Evolutionary conservation across 768 basidiomycete species (phyloP), one percentile per base, ranked within the genome.

Genomic region (Trametes elegans): DNA sequence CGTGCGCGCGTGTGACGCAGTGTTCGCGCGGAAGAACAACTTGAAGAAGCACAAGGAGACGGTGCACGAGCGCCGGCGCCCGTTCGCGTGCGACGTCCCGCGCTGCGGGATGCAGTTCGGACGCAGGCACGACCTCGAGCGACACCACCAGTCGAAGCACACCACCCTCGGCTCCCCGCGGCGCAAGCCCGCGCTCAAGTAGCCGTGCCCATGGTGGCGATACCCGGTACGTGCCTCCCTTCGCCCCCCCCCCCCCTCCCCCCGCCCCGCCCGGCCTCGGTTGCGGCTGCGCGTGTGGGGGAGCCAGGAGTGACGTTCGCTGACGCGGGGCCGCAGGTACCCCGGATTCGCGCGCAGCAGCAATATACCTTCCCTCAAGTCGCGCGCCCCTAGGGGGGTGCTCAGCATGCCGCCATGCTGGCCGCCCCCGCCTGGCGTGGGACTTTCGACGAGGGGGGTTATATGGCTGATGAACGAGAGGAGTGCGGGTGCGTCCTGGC

Each of bases 391-490:
- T 18, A 1, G n/a, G 53, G 42, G 46, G 10, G 42, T 10, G n/a
- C n/a, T 24, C 53, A 32, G 45, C 45, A 27, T 19, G 18, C 26
- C 27, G 9, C 6, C 24, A 21, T 36, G 53, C 45, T 27, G 53
- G 26, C 13, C 26, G 39, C 46, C 39, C 45, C 23, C 38, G n/a
- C 31, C 19, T 42, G 53, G 53, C 53, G 53, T 24, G 45, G 29
- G 53, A 55, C 53, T 48, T n/a, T 26, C 29, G 29, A 27, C 34
- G 53, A 54, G 45, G 38, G 36, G 11, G 45, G 23, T 14, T 48
- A 55, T 55, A 46, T 41, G 29, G 53, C 53, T 55, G 53, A 24
- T 55, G 53, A 21, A 35, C 53, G 53, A 21, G 53, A 55, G 36
- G 36, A 40, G 21, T 28, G 48, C 27, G 26, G 18, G 38, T 49